Evolutionary conservation across 495 filamentous ascomycete species (phyloP).

Genomic region (Aspergillus affinis): DNA sequence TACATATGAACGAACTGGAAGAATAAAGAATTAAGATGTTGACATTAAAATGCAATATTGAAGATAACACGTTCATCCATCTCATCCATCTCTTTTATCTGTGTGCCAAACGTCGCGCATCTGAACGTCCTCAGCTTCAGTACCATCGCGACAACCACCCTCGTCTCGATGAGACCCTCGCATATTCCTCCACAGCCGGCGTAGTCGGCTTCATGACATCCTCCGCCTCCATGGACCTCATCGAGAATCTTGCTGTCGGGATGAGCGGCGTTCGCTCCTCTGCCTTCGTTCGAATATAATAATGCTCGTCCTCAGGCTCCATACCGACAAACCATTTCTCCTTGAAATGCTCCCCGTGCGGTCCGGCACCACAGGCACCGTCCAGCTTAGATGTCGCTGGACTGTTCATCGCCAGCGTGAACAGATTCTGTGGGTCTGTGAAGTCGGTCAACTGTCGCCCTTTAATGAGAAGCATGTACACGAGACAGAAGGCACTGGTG

Average conservation of each 20-base stretch:
- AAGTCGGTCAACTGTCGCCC: constrained; percentile 69
- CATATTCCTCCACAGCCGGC: not conserved
- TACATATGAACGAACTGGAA: too few relatives aligned
- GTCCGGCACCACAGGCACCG: constrained; percentile 68
- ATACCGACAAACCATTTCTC: constrained; percentile 60
- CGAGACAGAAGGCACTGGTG: constrained; percentile 59
- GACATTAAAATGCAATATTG: too few relatives aligned
- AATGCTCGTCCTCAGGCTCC: constrained; percentile 39
- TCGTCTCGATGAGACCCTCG: not conserved
- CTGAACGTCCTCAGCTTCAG: not conserved
- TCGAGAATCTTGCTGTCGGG: not conserved
- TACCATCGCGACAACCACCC: not conserved
- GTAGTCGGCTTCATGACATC: not conserved
- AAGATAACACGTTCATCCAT: too few relatives aligned
- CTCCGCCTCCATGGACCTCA: not conserved
- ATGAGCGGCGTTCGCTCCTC: constrained; percentile 19
- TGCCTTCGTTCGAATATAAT: constrained; percentile 36
- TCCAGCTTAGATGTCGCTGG: constrained; percentile 53
- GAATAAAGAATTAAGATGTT: too few relatives aligned
- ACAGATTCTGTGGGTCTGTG: constrained; percentile 72
- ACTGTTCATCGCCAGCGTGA: constrained; percentile 66
- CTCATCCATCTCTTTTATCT: too few relatives aligned
- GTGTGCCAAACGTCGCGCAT: too few relatives aligned
- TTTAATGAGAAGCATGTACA: constrained; percentile 50
- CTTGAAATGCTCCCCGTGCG: constrained; percentile 50